Evolutionary conservation across 306 rosid species (phyloP), one percentile per base, ranked within the genome.

Genomic region (Psophocarpus tetragonolobus): DNA sequence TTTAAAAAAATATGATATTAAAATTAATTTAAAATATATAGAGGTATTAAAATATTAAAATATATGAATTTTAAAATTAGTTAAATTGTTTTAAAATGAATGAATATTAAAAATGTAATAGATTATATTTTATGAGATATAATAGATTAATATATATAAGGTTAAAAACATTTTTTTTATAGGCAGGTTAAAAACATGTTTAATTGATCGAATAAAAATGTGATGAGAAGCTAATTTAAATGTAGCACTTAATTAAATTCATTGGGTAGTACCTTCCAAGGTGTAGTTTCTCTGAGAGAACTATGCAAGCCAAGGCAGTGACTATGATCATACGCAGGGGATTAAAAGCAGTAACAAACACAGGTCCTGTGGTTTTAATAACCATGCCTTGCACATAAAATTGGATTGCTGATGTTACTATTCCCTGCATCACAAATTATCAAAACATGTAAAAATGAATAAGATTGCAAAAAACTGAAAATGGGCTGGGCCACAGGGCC

Each of bases 291-390:
- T 93, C 94, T 0, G 90, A 72, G 8, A 93, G 88, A 21, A 93
- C 5, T 8, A 84, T 38, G 32, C 88, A 87, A 2, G 79, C 91
- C 30, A 88, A 54, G 48, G 83, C 60, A 0, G 88, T 71, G 67
- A 92, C 94, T 7, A 91, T 75, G 75, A 93, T 77, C 97, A 87
- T 91, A 66, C 94, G 87, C 23, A 89, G 69, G 50, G 96, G 96
- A 65, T 90, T 91, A 64, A 89, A 91, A 12, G 94, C 96, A 1
- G 96, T 91, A 4, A 91, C 96, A 21, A 87, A 91, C 0, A 93
- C 93, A 6, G 93, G 97, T 3, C 97, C 96, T 51, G 85, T 87
- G 0, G 84, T 76, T 74, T 86, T 87, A 76, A 90, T 83, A 6
- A 92, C 92, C 7, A 67, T 6, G 21, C 90, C 97, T 82, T 92